Evolutionary conservation across 768 basidiomycete species (phyloP).

Genomic region (Macrocybe gigantea): DNA sequence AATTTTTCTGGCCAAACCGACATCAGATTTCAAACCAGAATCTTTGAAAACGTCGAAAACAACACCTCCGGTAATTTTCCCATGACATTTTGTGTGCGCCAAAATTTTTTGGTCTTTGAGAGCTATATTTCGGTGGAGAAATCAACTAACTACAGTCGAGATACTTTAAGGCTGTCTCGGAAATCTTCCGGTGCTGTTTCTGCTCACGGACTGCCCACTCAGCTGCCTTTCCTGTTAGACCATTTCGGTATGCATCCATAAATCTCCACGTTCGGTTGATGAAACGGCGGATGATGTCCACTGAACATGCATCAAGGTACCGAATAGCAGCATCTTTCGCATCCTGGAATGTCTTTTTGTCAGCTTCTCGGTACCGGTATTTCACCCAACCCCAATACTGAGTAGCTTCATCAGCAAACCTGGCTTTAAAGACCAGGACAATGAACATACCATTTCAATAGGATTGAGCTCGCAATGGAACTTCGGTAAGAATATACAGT

Average conservation of each 20-base stretch:
- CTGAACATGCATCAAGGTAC: conserved; percentile 27
- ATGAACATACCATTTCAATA: conserved; percentile 33
- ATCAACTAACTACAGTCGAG: too few relatives aligned
- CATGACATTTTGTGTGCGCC: too few relatives aligned
- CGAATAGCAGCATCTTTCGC: conserved; percentile 20
- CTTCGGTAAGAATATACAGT: conserved; percentile 33
- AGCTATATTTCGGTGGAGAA: too few relatives aligned
- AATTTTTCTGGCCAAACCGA: too few relatives aligned
- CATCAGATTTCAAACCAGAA: too few relatives aligned
- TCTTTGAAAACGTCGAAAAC: too few relatives aligned
- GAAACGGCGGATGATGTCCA: conserved; percentile 21
- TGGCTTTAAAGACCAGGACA: background rate
- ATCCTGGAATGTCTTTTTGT: conserved; percentile 23
- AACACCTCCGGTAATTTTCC: too few relatives aligned
- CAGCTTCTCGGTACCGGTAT: conserved; percentile 24
- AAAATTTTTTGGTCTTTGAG: too few relatives aligned
- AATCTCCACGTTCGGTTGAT: too few relatives aligned
- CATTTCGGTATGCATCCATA: conserved; percentile 16
- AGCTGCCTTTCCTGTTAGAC: conserved; percentile 14
- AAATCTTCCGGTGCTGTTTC: too few relatives aligned
- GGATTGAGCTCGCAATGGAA: conserved; percentile 42
- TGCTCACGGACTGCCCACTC: conserved; percentile 18
- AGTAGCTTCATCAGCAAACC: background rate
- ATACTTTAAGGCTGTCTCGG: too few relatives aligned
- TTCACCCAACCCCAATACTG: conserved; percentile 32